Percentiles rank a stretch among this genome's conserved stretches.
Evolutionary conservation across 2,329 filamentous ascomycete species (phyloP).

Genomic region (Scedosporium minutisporum): DNA sequence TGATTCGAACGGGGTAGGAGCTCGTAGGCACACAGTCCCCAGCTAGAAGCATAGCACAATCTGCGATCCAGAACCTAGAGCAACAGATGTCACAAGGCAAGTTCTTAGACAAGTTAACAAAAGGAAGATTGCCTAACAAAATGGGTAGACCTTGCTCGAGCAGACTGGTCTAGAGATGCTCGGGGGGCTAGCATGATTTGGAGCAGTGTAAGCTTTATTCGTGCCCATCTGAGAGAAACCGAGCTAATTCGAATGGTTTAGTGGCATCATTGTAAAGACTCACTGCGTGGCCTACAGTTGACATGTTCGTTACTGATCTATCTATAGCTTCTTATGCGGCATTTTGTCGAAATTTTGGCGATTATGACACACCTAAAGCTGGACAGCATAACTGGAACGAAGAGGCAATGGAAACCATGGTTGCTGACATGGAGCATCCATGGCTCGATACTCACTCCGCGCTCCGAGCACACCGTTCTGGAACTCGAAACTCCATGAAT

Average conservation of each 20-base stretch:
- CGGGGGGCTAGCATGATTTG: too few relatives aligned
- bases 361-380: constrained; percentile 17
- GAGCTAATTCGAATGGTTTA: constrained; percentile 7
- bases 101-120: too few relatives aligned
- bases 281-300: not conserved
- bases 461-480: not conserved
- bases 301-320: constrained; percentile 7
- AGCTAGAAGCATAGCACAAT: too few relatives aligned
- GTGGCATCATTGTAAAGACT: constrained; percentile 16
- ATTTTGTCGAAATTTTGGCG: constrained; percentile 32
- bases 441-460: constrained; percentile 18
- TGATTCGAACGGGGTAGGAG: not conserved
- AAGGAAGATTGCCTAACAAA: too few relatives aligned
- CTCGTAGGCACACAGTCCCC: too few relatives aligned
- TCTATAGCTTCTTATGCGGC: constrained; percentile 25
- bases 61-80: too few relatives aligned
- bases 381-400: constrained; percentile 33
- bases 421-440: constrained; percentile 17
- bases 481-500: not conserved
- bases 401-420: constrained; percentile 29
- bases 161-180: too few relatives aligned
- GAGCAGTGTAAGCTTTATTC: too few relatives aligned
- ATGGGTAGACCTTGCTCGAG: too few relatives aligned
- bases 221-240: too few relatives aligned
- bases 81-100: too few relatives aligned